These are phyloP conservation scores for Candida xiaguanensis DNA, from an alignment of 805 yeast species.

Conservation along the genomic window DNA sequence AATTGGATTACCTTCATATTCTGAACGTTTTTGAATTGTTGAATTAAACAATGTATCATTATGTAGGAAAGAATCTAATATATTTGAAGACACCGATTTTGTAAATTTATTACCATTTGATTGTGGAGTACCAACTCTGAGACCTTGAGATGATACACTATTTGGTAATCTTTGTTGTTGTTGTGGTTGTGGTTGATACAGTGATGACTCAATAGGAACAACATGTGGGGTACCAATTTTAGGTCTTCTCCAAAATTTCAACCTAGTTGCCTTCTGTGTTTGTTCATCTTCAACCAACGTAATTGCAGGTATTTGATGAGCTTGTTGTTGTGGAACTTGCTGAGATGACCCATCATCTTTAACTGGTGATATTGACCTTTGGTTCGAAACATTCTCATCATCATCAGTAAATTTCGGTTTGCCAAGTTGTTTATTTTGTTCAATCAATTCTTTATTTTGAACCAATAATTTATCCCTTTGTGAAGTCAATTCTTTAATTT, in stretches of 20 bases:
- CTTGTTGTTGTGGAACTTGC: not conserved
- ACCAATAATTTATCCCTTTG: constrained; percentile 44
- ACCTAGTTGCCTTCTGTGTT: constrained; percentile 40
- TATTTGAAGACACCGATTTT: constrained; percentile 47
- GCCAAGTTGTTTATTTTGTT: constrained; percentile 1
- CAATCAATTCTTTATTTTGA: constrained; percentile 17
- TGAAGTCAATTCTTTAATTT: constrained; percentile 47
- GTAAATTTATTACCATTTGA: constrained; percentile 18
- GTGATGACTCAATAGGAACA: constrained; percentile 7
- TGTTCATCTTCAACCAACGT: constrained; percentile 22
- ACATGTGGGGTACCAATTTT: constrained; percentile 26
- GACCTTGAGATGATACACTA: constrained; percentile 9
- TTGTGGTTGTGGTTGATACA: constrained; percentile 6
- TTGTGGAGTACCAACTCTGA: constrained; percentile 7
- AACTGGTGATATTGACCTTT: constrained; percentile 1
- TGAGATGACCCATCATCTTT: not conserved
- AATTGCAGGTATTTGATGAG: not conserved
- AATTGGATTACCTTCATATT: constrained; percentile 54
- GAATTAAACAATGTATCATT: constrained; percentile 38
- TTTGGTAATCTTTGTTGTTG: constrained; percentile 8
- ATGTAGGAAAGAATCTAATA: constrained; percentile 32
- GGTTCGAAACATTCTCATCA: not conserved
- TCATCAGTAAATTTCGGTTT: not conserved
- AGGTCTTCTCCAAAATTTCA: constrained; percentile 44
- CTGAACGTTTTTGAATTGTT: constrained; percentile 60